Base-by-base conservation (phyloP, 2,329 filamentous ascomycete genomes). In the Pseudogymnoascus sp. region DNA sequence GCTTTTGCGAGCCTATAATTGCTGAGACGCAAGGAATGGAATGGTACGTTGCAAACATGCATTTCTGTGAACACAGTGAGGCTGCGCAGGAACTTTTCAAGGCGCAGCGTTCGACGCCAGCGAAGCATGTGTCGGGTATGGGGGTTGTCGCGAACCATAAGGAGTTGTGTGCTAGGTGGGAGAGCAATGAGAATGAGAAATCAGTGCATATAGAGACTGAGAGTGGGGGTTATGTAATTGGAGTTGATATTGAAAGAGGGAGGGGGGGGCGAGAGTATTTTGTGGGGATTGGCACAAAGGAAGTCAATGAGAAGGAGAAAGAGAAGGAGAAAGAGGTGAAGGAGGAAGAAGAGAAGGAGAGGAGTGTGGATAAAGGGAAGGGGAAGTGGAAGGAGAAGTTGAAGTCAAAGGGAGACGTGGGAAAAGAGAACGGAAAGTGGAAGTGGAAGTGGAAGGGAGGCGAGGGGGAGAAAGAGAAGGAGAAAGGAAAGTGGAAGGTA, bases 41-140 rank as follows among this genome's bases (percentile, higher is more conserved):
- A 21, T 60, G 59, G 59, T 60, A 60, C 31, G 23, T 38, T 3
- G 59, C 59, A 11, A 60, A 60, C 34, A n/a, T 12, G 59, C 34
- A 60, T n/a, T 60, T 60, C 23, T 60, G 59, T 12, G 18, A 37
- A 16, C 34, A 60, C 14, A 38, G 34, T 5, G 12, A 60, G 59
- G 18, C 59, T 14, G 59, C 59, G 18, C 34, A 42, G 34, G 37
- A 60, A 2, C 18, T 60, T 7, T 60, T 60, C 18, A 42, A 60
- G 34, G 18, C 23, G 34, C 59, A 60, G 6, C n/a, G 34, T 5
- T 56, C 28, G 34, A 28, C 23, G 11, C 21, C 14, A 3, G 56
- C 36, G 31, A 40, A 37, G 37, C 59, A 42, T 16, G 34, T 60
- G 18, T 4, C 34, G 12, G 59, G 59, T 3, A 37, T 60, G 59